A percentile compares a stretch with the other conserved stretches of the same genome.
These are phyloP conservation scores for Dactylellina cionopaga DNA, from an alignment of 2,329 filamentous ascomycete genomes.

Conservation along the genomic window DNA sequence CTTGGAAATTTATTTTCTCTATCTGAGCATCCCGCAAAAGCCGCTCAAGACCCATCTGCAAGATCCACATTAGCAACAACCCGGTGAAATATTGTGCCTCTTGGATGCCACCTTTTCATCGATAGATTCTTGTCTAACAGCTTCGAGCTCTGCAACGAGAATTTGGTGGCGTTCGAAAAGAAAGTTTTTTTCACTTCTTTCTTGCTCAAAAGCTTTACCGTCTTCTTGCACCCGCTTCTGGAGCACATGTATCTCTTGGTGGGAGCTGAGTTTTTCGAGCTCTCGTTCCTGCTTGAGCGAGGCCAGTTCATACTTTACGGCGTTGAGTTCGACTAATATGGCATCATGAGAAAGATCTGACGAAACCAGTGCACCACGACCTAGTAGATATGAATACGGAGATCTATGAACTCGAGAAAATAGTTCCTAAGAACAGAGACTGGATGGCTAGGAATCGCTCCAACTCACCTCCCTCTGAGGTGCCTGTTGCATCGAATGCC, in stretches of 20 bases:
- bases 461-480: constrained; percentile 35
- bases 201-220: constrained; percentile 70
- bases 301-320: constrained; percentile 85
- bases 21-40: constrained; percentile 26
- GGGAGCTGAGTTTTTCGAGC: constrained; percentile 78
- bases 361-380: background rate
- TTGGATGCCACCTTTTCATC: constrained; percentile 24
- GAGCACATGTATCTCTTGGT: constrained; percentile 83
- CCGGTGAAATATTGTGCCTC: background rate
- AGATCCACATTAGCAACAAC: background rate
- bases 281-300: constrained; percentile 89
- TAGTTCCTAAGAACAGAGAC: background rate
- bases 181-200: constrained; percentile 49
- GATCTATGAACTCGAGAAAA: constrained; percentile 10
- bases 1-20: constrained; percentile 21
- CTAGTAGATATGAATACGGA: constrained; percentile 2
- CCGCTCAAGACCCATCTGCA: constrained; percentile 21
- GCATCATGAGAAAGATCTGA: constrained; percentile 37
- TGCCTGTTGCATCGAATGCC: background rate
- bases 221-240: constrained; percentile 82
- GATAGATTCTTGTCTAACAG: constrained; percentile 24
- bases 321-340: constrained; percentile 73
- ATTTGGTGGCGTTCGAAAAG: constrained; percentile 44
- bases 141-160: constrained; percentile 30
- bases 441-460: background rate